Evolutionary conservation across 1,139 yeast genomes (phyloP).

Genomic region (Debaryomyces sp.): DNA sequence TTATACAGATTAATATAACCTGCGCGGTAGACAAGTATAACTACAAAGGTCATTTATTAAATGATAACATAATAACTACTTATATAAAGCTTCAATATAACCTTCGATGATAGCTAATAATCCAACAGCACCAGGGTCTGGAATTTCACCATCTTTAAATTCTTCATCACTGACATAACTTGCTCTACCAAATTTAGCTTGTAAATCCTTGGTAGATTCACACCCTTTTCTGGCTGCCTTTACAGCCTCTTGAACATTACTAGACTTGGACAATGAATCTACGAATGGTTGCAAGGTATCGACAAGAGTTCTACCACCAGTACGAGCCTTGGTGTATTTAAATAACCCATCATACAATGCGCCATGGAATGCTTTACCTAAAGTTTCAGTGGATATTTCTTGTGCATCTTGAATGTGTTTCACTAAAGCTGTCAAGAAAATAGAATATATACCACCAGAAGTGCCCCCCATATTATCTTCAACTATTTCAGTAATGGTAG

Average conservation of each 20-base stretch:
- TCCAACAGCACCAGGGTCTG: slow-evolving; percentile 95
- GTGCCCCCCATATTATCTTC: slow-evolving; percentile 97
- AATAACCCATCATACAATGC: slow-evolving; percentile 48
- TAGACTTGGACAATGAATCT: slow-evolving; percentile 52
- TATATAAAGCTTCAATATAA: slow-evolving; percentile 21
- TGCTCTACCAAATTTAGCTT: slow-evolving; percentile 92
- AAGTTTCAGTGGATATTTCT: slow-evolving; percentile 32
- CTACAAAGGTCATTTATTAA: slow-evolving; percentile 9
- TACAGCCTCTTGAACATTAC: slow-evolving; percentile 60
- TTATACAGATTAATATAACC: slow-evolving; percentile 7
- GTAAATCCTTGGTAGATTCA: slow-evolving; percentile 67
- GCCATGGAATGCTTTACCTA: slow-evolving; percentile 33
- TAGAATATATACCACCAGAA: slow-evolving; percentile 90
- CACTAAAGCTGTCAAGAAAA: slow-evolving; percentile 57
- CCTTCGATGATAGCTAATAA: slow-evolving; percentile 70
- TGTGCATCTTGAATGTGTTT: slow-evolving; percentile 37
- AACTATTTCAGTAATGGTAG: slow-evolving; percentile 65
- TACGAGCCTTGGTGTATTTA: slow-evolving; percentile 84
- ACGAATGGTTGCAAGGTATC: slow-evolving; percentile 90
- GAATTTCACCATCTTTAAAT: slow-evolving; percentile 61
- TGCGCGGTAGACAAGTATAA: slow-evolving; percentile 7
- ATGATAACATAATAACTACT: neutral
- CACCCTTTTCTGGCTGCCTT: slow-evolving; percentile 77
- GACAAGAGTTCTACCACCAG: slow-evolving; percentile 87
- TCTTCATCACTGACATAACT: slow-evolving; percentile 78